Base-by-base conservation (phyloP, 2,329 filamentous ascomycete species). In the Metarhizium robertsii region DNA sequence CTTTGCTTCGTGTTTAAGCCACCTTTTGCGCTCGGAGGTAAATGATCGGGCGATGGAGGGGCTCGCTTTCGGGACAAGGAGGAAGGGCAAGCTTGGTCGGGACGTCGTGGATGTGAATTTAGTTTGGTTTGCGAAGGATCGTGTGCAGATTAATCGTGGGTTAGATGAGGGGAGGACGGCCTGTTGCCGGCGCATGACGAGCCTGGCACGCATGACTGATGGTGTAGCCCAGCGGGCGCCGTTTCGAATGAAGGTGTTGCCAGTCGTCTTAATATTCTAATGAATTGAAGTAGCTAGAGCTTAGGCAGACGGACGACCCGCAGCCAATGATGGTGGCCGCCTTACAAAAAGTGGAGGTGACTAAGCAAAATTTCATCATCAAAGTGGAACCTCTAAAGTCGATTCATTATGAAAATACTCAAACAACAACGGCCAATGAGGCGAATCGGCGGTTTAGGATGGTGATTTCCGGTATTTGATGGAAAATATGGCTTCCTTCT, bases 1-100 rank as follows among this genome's bases (percentile, higher is more conserved):
- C 63, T 82, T 83, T 50, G 89, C 75, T 63, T 92, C 87, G 60
- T 87, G 78, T 59, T 81, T 85, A 56, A 92, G 74, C 75, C 85
- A 90, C 59, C 76, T 74, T 60, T 83, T 86, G 59, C 84, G 83
- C 66, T 91, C 86, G 0, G 89, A 95, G n/a, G 88, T 90, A 57
- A 95, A 80, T 58, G 88, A 81, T 53, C 92, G 86, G 3, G 81
- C 80, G 42, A 86, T 74, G 47, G 82, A 76, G 34, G 74, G 75
- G 52, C 80, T 78, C 51, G 76, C 67, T 46, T 71, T 61, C 20
- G 73, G 78, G 2, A 75, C 71, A 38, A 71, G 73, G 66, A 79
- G 77, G 66, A 77, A 85, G 54, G 75, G 79, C 1, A 73, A 62
- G 53, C 63, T 67, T 16, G 71, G 71, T 29, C 71, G 65, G 25